phyloP scores from a whole-genome alignment of 257 asterid species.

The Jacaranda copaia region DNA sequence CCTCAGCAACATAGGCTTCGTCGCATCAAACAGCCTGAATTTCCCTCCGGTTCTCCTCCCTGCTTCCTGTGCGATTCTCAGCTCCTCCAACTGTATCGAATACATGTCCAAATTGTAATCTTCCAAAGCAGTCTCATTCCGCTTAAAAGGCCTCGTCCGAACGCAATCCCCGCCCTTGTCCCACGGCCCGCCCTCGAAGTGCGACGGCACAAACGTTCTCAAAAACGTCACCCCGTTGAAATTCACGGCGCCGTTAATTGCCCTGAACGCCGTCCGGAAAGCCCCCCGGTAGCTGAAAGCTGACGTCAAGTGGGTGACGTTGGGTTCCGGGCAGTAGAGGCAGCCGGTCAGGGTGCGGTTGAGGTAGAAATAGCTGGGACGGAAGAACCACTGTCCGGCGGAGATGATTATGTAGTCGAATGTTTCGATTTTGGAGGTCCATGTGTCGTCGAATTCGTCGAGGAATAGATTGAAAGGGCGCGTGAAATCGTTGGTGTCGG shows the following conservation, averaged over 20 bases:
- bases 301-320: conserved; percentile 46
- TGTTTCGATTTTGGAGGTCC: conserved; percentile 43
- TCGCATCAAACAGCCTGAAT: conserved; percentile 58
- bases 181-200: conserved; percentile 64
- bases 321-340: conserved; percentile 57
- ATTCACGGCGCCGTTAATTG: conserved; percentile 32
- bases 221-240: conserved; percentile 46
- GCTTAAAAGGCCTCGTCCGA: conserved; percentile 53
- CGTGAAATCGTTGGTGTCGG: conserved; percentile 44
- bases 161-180: conserved; percentile 64
- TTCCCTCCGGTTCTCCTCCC: conserved; percentile 45
- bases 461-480: conserved; percentile 59
- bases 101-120: conserved; percentile 46
- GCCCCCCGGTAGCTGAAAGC: conserved; percentile 55
- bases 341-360: conserved; percentile 56
- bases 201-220: conserved; percentile 56
- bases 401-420: conserved; percentile 63
- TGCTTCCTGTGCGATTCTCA: conserved; percentile 44
- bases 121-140: conserved; percentile 48
- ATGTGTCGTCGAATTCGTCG: conserved; percentile 54
- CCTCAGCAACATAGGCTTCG: conserved; percentile 59
- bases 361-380: conserved; percentile 62
- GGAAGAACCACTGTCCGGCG: conserved; percentile 68
- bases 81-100: conserved; percentile 54
- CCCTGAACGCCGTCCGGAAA: conserved; percentile 48